phyloP scores from a whole-genome alignment of 1,139 yeast species.

The Yamadazyma kanchanaburiensis region DNA sequence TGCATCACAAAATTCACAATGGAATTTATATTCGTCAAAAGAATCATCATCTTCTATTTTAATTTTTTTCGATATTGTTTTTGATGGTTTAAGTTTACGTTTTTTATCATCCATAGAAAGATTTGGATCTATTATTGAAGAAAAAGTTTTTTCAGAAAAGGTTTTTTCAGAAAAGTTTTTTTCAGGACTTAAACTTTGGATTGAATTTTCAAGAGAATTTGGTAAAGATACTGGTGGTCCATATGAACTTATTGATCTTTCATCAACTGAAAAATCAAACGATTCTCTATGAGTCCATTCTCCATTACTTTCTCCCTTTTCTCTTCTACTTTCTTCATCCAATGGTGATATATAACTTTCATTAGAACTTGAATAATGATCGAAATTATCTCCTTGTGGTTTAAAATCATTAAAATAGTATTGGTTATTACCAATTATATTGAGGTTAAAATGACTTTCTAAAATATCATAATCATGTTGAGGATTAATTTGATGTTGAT shows the following conservation, averaged over 20 bases:
- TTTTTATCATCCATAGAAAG: constrained; percentile 2
- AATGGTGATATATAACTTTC: constrained; percentile 32
- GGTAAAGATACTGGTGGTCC: not conserved
- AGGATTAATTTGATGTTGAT: not conserved
- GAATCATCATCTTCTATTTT: constrained; percentile 1
- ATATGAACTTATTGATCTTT: constrained; percentile 6
- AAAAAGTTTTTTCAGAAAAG: too few species aligned
- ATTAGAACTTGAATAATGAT: constrained; percentile 19
- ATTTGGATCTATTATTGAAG: too few species aligned
- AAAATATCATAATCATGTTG: constrained; percentile 2
- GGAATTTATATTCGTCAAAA: constrained; percentile 1
- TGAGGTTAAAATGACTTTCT: constrained; percentile 17
- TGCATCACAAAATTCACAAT: constrained; percentile 44
- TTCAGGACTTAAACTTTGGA: too few species aligned
- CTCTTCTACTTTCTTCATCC: constrained; percentile 65
- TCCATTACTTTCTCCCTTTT: constrained; percentile 12
- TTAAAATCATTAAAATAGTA: constrained; percentile 21
- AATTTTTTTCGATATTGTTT: not conserved
- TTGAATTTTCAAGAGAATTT: not conserved
- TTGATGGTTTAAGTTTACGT: not conserved
- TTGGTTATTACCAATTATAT: constrained; percentile 15
- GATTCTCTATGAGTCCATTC: constrained; percentile 1
- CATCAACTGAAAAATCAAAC: constrained; percentile 7
- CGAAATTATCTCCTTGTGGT: constrained; percentile 12
- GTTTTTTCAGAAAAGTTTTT: too few species aligned